Evolutionary conservation across 2,329 filamentous ascomycete species (phyloP).

Genomic region (Hortaea werneckii): DNA sequence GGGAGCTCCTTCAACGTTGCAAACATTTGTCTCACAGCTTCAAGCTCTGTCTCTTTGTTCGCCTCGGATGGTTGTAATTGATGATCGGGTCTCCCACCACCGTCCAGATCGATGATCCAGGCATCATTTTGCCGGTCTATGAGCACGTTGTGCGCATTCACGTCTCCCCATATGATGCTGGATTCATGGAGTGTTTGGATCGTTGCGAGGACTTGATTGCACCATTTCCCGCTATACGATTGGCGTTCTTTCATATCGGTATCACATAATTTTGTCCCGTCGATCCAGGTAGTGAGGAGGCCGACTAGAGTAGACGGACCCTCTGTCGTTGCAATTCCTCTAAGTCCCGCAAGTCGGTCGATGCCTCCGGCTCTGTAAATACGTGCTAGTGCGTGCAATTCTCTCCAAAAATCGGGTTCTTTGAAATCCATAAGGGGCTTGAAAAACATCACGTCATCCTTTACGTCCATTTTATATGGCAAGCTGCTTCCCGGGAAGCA

Average conservation of each 20-base stretch:
- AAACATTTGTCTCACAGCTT: background rate
- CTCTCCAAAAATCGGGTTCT: background rate
- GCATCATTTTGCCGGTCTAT: background rate
- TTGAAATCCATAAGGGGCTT: background rate
- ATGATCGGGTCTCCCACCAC: background rate
- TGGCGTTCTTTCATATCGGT: background rate
- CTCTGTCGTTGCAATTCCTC: background rate
- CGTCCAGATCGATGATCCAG: background rate
- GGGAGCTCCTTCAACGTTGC: background rate
- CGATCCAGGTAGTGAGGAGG: background rate
- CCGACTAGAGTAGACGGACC: background rate
- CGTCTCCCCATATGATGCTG: background rate
- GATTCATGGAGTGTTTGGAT: background rate
- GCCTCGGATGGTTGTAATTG: background rate
- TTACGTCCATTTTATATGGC: background rate
- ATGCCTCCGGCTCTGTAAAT: background rate
- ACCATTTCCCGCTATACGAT: background rate
- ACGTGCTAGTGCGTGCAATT: background rate
- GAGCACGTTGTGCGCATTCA: background rate
- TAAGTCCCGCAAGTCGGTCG: background rate
- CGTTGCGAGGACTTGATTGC: background rate
- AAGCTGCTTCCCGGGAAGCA: background rate
- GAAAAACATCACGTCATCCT: background rate
- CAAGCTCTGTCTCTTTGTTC: background rate
- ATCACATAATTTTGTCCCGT: background rate